Evolutionary conservation across 1,139 yeast genomes (phyloP).

Genomic region (Debaryomyces nepalensis): DNA sequence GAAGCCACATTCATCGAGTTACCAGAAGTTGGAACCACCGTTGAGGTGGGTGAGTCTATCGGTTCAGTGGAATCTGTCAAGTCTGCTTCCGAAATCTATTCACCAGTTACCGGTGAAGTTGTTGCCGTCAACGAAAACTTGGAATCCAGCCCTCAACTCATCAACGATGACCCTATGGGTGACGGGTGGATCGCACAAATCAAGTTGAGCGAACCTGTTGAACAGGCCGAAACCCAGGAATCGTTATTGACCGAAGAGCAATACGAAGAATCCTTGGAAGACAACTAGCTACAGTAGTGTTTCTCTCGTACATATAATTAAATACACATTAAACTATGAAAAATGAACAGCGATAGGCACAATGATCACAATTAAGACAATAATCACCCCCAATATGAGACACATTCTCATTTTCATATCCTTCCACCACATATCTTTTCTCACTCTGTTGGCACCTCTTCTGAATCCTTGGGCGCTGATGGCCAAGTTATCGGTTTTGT

Average conservation of each 20-base stretch:
- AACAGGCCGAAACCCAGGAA: conserved; percentile 29
- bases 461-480: conserved; percentile 95
- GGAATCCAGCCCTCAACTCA: conserved; percentile 72
- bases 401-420: conserved; percentile 97
- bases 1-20: conserved; percentile 95
- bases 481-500: conserved; percentile 91
- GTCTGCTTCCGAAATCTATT: conserved; percentile 89
- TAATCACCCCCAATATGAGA: conserved; percentile 76
- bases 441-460: conserved; percentile 95
- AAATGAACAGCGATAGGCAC: conserved; percentile 95
- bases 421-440: conserved; percentile 99
- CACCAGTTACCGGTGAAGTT: conserved; percentile 83
- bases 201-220: conserved; percentile 48
- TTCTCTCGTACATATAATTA: conserved; percentile 12
- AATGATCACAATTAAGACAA: conserved; percentile 83
- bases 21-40: conserved; percentile 72
- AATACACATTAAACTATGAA: conserved; percentile 12
- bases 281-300: conserved; percentile 32
- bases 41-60: conserved; percentile 77
- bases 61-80: conserved; percentile 96
- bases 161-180: conserved; percentile 90
- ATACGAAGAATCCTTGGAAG: conserved; percentile 67
- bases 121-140: conserved; percentile 70
- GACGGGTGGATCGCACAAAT: conserved; percentile 91
- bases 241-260: conserved; percentile 54